Evolutionary conservation across 768 basidiomycete species (phyloP).

Genomic region (Trametes meyenii): DNA sequence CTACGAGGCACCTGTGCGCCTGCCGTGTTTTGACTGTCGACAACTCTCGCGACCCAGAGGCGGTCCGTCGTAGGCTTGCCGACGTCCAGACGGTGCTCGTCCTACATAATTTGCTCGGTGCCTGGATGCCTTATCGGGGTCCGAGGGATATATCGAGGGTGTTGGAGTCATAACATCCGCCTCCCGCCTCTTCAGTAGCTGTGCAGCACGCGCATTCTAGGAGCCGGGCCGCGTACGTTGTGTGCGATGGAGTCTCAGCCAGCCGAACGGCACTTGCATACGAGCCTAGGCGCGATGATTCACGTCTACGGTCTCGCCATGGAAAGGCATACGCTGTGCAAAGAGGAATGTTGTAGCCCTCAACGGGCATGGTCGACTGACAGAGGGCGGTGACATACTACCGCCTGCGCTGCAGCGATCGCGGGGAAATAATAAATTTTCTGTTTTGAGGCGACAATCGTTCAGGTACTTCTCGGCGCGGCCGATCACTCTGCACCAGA

Average conservation of each 20-base stretch:
- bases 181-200: background rate
- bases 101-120: conserved; percentile 8
- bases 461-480: conserved; percentile 10
- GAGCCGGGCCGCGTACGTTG: background rate
- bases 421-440: conserved; percentile 12
- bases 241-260: background rate
- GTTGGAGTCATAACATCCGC: conserved; percentile 11
- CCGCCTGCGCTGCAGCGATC: conserved; percentile 6
- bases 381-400: conserved; percentile 15
- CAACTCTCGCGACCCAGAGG: background rate
- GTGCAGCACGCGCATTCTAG: background rate
- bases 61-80: background rate
- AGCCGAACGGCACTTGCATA: background rate
- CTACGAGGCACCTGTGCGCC: background rate
- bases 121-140: conserved; percentile 11
- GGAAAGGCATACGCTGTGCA: conserved; percentile 5
- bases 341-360: conserved; percentile 12
- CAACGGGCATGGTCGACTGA: conserved; percentile 17
- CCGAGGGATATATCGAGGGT: conserved; percentile 9
- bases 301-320: conserved; percentile 1
- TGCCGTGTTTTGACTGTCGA: background rate
- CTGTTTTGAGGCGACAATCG: conserved; percentile 18
- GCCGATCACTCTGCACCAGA: conserved; percentile 20
- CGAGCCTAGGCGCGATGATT: background rate
- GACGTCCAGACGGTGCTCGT: conserved; percentile 2